Base-by-base conservation (phyloP, 768 basidiomycete species). In the Psilocybe azurescens region DNA sequence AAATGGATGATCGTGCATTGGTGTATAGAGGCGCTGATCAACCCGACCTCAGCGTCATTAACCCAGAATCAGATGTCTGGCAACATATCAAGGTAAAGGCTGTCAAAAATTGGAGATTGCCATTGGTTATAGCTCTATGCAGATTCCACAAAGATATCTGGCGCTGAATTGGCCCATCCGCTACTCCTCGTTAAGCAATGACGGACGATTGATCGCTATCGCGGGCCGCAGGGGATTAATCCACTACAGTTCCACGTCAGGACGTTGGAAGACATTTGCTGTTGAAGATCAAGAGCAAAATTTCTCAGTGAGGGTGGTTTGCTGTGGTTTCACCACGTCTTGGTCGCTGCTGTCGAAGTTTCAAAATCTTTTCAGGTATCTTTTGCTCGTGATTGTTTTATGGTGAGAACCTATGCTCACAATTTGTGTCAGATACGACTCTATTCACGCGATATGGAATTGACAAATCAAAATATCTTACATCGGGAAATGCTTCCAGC, bases 61-160 rank as follows among this genome's bases (percentile, higher is more conserved):
- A 98, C 71, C 95, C 96, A 14, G 95, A 97, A 73, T 94, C 94
- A 3, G 96, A 98, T 69, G 96, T 98, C 16, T 99, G 97, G 96
- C 95, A 99, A 68, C 91, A 93, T 76, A 91, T 98, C 74, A 97
- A 96, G 85, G 94, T 86, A 65, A 54, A 66, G 67, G 18, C 16
- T 54, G 52, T 10, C 52, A 11, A 48, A 6, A 24, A 38, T n/a
- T 51, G 24, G 2, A 53, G 11, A 7, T 36, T 50, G 9, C 49
- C n/a, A 28, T 33, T 5, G 36, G 24, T 18, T 32, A 30, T 53
- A 58, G 61, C 50, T 8, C 4, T 28, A 38, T 28, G 20, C 46
- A 97, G 95, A 87, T 98, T 18, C 97, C 97, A 1, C 86, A 90
- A 69, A 77, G 79, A n/a, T 99, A 99, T 75, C 78, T 98, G 47